Evolutionary conservation across 306 rosid species (phyloP), one percentile per base, ranked within the genome.

Genomic region (Lupinus albus): DNA sequence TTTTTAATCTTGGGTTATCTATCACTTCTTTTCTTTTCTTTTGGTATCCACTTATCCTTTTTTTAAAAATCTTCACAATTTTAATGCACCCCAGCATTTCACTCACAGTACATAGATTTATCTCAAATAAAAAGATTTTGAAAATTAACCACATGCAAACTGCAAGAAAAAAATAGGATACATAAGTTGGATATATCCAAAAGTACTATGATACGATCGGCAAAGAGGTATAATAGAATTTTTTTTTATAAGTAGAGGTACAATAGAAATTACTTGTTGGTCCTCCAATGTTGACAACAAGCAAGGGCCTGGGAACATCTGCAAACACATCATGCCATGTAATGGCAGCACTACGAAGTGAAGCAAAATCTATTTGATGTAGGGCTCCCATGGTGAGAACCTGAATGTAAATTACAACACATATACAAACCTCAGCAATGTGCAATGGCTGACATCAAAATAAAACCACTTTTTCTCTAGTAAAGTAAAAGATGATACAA

Each of bases 271-370:
- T 82, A 92, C 96, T 33, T 73, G 95, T 80, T 48, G 98, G 95
- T 54, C 93, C 87, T 74, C 98, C 96, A 39, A 89, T 64, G 78
- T 89, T 85, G 67, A 89, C 91, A 44, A 87, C 93, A 4, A 92
- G 95, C 75, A 92, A 75, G 55, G 98, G 98, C 81, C 88, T 92
- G 0, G 78, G 91, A 28, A 92, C 77, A 73, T 82, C 72, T 61
- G 90, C 84, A 86, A 92, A 89, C 64, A 72, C 95, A 75, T 83
- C 96, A 71, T 83, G 95, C 96, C 96, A 92, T 3, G 79, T 67
- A 56, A 83, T 79, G 67, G 98, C 98, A 56, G 87, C 91, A 72
- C 79, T 87, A 11, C 96, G 95, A 67, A 92, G 84, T 54, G 95
- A 56, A 72, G 87, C 74, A 80, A 84, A 87, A 78, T 92, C 98